phyloP scores from a whole-genome alignment of 139 green algal genomes.

The Parachlorella kessleri region DNA sequence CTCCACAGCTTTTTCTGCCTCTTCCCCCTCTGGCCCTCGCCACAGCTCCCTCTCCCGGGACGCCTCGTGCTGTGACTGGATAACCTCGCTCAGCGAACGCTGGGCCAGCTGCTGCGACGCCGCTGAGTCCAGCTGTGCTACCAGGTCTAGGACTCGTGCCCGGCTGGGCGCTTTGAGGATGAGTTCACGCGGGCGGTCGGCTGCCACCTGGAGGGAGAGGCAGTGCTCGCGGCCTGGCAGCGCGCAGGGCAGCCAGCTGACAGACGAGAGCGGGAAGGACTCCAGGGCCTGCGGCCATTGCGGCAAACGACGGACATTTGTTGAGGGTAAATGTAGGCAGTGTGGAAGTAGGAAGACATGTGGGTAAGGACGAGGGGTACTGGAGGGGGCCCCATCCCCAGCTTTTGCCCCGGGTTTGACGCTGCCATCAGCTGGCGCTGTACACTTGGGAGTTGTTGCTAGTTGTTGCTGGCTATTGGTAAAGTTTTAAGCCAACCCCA shows the following conservation, averaged over 20 bases:
- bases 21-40: not conserved
- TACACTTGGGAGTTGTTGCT: not conserved
- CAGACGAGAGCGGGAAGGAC: not conserved
- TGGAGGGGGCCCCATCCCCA: too few species aligned
- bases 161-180: conserved; percentile 14
- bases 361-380: too few species aligned
- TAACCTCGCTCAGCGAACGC: not conserved
- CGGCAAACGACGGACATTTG: too few species aligned
- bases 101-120: not conserved
- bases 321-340: too few species aligned
- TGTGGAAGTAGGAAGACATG: too few species aligned
- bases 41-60: not conserved
- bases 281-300: conserved; percentile 28
- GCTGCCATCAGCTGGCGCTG: not conserved
- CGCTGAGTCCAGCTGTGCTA: not conserved
- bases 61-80: not conserved
- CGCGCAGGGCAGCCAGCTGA: conserved; percentile 17
- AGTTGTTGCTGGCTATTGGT: not conserved
- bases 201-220: conserved; percentile 14
- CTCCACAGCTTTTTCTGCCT: not conserved
- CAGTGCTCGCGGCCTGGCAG: conserved; percentile 22
- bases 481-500: not conserved
- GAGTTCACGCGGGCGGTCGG: not conserved
- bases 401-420: too few species aligned
- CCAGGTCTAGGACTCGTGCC: conserved; percentile 1